Percentiles rank a stretch among this genome's conserved stretches.
Conservation (phyloP, 1,284 basidiomycete species). For the Meira nashicola region DNA sequence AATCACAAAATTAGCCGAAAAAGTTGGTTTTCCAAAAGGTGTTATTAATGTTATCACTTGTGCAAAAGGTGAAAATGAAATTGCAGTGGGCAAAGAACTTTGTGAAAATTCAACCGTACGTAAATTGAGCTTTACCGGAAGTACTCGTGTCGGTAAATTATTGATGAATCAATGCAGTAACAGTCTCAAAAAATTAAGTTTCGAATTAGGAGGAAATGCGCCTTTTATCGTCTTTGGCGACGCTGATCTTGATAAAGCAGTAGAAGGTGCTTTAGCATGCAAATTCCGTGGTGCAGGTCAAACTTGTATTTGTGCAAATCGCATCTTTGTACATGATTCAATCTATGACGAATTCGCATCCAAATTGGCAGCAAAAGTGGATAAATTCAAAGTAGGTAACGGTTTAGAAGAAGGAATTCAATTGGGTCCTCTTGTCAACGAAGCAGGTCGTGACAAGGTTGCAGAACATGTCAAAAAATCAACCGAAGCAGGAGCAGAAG, state of each 20-base stretch:
- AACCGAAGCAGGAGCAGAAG: conserved; percentile 72
- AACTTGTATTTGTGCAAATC: conserved; percentile 66
- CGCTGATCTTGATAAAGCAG: conserved; percentile 85
- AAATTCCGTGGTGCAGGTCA: conserved; percentile 93
- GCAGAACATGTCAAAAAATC: conserved; percentile 80
- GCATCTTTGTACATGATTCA: conserved; percentile 61
- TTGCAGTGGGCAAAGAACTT: conserved; percentile 68
- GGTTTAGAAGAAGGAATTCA: conserved; percentile 72
- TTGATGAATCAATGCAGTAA: conserved; percentile 75
- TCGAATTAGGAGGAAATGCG: conserved; percentile 67
- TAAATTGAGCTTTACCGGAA: conserved; percentile 90
- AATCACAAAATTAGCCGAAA: conserved; percentile 72
- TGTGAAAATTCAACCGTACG: conserved; percentile 62
- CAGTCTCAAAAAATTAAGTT: conserved; percentile 78
- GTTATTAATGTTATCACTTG: conserved; percentile 92
- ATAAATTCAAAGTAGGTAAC: conserved; percentile 84
- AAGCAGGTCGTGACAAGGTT: conserved; percentile 80
- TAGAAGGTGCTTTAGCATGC: conserved; percentile 76
- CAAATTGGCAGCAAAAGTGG: conserved; percentile 73
- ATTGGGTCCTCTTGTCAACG: conserved; percentile 90
- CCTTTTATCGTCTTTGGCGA: conserved; percentile 97
- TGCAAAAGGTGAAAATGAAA: conserved; percentile 65
- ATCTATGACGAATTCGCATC: conserved; percentile 78
- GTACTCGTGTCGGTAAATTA: conserved; percentile 83
- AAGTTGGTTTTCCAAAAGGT: conserved; percentile 87